These are phyloP conservation scores for Aurinia saxatilis DNA, from an alignment of 345 rosid species.

Conservation along the genomic window DNA sequence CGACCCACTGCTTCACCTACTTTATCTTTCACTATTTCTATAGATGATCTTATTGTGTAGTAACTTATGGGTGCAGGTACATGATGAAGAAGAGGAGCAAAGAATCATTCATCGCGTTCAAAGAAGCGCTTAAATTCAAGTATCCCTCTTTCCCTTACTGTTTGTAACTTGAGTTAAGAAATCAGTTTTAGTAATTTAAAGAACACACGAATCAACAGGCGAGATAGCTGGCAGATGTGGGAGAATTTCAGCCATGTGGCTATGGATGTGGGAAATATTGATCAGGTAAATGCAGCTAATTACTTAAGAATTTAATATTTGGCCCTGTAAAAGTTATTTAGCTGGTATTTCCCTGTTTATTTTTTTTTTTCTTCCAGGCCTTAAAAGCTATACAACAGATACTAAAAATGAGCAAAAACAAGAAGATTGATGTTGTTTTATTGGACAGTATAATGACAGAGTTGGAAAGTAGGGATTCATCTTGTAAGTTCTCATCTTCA, in stretches of 20 bases:
- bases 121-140: conserved; percentile 96
- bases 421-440: conserved; percentile 51
- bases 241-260: conserved; percentile 83
- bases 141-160: conserved; percentile 26
- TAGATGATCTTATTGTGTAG: background rate
- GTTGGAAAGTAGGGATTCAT: conserved; percentile 44
- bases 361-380: conserved; percentile 39
- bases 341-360: too few species aligned
- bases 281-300: conserved; percentile 51
- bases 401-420: conserved; percentile 44
- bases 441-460: conserved; percentile 57
- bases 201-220: conserved; percentile 40
- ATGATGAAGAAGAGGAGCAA: conserved; percentile 83
- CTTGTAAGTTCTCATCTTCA: too few species aligned
- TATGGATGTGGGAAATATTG: conserved; percentile 72
- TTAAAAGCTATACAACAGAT: conserved; percentile 81
- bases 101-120: conserved; percentile 85
- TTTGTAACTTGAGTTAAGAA: background rate
- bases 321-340: background rate
- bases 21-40: background rate
- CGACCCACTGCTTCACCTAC: background rate
- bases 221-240: conserved; percentile 98
- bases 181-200: too few species aligned
- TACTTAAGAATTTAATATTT: background rate
- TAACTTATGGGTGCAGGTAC: conserved; percentile 47